A percentile compares a stretch with the other conserved stretches of the same genome.
phyloP scores from a whole-genome alignment of 495 filamentous ascomycete genomes.

The Apodospora peruviana region DNA sequence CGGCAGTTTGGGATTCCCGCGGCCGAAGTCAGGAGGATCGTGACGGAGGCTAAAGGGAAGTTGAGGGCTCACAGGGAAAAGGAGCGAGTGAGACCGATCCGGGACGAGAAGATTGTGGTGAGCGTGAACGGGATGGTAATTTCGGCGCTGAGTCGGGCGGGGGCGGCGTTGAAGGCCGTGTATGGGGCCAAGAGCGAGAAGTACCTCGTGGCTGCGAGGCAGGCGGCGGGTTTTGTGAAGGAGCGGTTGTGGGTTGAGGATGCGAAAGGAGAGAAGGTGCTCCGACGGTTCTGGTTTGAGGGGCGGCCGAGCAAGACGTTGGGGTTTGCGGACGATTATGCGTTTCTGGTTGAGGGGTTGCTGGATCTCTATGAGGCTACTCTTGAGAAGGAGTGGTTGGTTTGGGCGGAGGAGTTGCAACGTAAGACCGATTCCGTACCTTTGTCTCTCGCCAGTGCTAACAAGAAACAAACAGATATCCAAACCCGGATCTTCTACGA shows the following conservation, averaged over 20 bases:
- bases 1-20: slow-evolving; percentile 72
- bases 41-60: slow-evolving; percentile 62
- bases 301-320: slow-evolving; percentile 62
- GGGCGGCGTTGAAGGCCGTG: slow-evolving; percentile 56
- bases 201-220: slow-evolving; percentile 60
- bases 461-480: slow-evolving; percentile 54
- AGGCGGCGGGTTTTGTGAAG: slow-evolving; percentile 71
- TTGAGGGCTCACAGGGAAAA: slow-evolving; percentile 67
- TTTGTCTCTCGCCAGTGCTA: slow-evolving; percentile 24
- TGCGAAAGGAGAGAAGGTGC: slow-evolving; percentile 33
- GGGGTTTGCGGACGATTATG: slow-evolving; percentile 94
- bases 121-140: slow-evolving; percentile 90
- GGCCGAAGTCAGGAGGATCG: slow-evolving; percentile 65
- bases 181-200: slow-evolving; percentile 47
- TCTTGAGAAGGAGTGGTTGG: slow-evolving; percentile 70
- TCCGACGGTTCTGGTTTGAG: slow-evolving; percentile 75
- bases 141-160: slow-evolving; percentile 69
- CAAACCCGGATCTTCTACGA: slow-evolving; percentile 70
- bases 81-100: slow-evolving; percentile 69
- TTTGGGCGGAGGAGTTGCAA: slow-evolving; percentile 81
- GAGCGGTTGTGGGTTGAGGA: slow-evolving; percentile 65
- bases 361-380: slow-evolving; percentile 86
- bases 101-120: slow-evolving; percentile 89
- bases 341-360: slow-evolving; percentile 78
- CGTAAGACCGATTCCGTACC: slow-evolving; percentile 38